Evolutionary conservation across 129 eudicot species (phyloP).

Genomic region (Pulicaria dysenterica): DNA sequence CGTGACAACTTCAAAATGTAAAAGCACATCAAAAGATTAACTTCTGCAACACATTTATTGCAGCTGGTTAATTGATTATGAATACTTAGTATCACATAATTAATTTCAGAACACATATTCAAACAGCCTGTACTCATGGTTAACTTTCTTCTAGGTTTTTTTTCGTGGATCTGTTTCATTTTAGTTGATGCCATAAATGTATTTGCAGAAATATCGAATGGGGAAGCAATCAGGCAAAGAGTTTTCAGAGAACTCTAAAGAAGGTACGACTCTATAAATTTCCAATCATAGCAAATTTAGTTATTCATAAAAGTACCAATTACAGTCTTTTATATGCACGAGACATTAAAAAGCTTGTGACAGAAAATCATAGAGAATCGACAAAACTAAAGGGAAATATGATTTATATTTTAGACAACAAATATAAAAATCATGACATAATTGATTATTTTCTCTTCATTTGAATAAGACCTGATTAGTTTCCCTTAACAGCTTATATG

Average conservation of each 20-base stretch:
- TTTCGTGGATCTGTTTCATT: neutral
- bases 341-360: neutral
- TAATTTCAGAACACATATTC: neutral
- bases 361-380: neutral
- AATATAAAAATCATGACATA: neutral
- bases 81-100: neutral
- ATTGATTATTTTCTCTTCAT: neutral
- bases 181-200: neutral
- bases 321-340: slow-evolving; percentile 7
- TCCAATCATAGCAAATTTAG: slow-evolving; percentile 6
- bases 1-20: neutral
- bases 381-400: neutral
- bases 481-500: neutral
- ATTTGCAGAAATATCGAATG: slow-evolving; percentile 66
- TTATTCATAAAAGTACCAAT: neutral
- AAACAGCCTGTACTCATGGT: neutral
- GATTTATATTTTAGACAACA: neutral
- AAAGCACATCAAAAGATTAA: neutral
- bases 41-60: neutral
- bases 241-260: slow-evolving; percentile 65
- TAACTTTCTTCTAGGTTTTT: neutral
- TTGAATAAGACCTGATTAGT: neutral
- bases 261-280: slow-evolving; percentile 46
- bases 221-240: slow-evolving; percentile 81
- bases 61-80: neutral